Evolutionary conservation across 345 rosid genomes (phyloP).

Genomic region (Boechera stricta): DNA sequence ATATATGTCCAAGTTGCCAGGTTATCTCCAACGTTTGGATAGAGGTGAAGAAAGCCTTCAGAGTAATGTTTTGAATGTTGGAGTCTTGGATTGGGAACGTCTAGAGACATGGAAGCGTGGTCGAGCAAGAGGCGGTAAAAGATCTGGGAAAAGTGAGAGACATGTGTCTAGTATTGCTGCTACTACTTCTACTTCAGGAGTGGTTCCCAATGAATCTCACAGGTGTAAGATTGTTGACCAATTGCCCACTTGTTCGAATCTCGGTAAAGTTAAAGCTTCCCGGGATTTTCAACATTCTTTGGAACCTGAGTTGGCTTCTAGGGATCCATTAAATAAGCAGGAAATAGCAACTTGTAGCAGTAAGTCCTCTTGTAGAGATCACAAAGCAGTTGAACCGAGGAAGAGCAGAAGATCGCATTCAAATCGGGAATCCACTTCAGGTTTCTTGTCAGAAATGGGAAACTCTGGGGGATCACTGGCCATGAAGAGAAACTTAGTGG

Average conservation of each 20-base stretch:
- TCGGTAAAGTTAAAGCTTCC: constrained; percentile 45
- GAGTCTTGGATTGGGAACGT: constrained; percentile 87
- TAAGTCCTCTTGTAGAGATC: constrained; percentile 43
- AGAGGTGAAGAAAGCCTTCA: constrained; percentile 51
- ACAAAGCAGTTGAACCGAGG: not conserved
- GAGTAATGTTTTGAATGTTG: constrained; percentile 76
- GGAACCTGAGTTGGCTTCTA: constrained; percentile 54
- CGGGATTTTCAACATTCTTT: constrained; percentile 52
- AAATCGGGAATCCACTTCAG: constrained; percentile 29
- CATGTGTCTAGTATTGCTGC: constrained; percentile 42
- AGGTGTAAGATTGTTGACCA: constrained; percentile 34
- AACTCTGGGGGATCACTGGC: constrained; percentile 35
- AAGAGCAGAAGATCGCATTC: constrained; percentile 40
- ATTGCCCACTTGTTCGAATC: constrained; percentile 41
- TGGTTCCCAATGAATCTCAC: constrained; percentile 43
- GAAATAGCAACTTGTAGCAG: constrained; percentile 43
- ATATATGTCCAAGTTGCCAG: constrained; percentile 81
- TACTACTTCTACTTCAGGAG: constrained; percentile 30
- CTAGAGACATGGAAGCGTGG: constrained; percentile 69
- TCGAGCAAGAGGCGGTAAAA: constrained; percentile 32
- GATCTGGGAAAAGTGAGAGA: constrained; percentile 36
- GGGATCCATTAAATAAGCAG: constrained; percentile 48
- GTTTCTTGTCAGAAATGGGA: constrained; percentile 47
- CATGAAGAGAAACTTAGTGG: not conserved
- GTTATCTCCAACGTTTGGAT: constrained; percentile 67